Percentiles rank a stretch among this genome's conserved stretches.
Evolutionary conservation across 2,329 filamentous ascomycete species (phyloP).

Genomic region (Fusarium sp.): DNA sequence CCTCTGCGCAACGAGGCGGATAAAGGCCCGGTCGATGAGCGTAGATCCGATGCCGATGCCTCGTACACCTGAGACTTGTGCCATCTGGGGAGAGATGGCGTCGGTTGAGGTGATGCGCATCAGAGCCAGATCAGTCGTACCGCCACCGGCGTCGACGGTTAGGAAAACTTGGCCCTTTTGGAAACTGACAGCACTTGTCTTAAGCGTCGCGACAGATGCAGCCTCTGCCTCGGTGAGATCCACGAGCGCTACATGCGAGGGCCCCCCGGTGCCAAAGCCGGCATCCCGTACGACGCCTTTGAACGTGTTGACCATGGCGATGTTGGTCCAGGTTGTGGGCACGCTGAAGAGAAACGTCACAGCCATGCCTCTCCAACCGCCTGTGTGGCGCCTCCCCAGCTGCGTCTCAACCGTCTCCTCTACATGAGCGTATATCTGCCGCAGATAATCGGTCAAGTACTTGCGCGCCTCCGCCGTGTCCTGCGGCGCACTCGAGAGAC

Average conservation of each 20-base stretch:
- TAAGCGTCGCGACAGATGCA: background rate
- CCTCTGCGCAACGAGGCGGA: constrained; percentile 51
- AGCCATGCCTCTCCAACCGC: background rate
- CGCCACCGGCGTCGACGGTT: background rate
- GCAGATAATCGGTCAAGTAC: background rate
- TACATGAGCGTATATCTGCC: background rate
- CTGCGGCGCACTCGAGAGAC: background rate
- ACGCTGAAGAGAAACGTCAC: background rate
- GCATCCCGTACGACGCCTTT: background rate
- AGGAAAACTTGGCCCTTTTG: background rate
- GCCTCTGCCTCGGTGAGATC: background rate
- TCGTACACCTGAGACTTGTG: background rate
- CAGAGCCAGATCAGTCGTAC: background rate
- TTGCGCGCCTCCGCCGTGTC: background rate
- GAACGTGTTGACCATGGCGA: background rate
- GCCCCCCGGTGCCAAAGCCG: background rate
- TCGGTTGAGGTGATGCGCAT: background rate
- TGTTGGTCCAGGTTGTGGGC: background rate
- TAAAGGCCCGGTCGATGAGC: constrained; percentile 57
- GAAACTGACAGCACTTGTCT: background rate
- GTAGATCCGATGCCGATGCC: constrained; percentile 56
- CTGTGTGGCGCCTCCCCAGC: background rate
- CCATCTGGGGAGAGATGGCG: background rate
- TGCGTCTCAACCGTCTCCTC: background rate
- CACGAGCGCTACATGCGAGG: background rate